Evolutionary conservation across 345 rosid genomes (phyloP), one percentile per base, ranked within the genome.

Genomic region (Aquilaria sinensis): DNA sequence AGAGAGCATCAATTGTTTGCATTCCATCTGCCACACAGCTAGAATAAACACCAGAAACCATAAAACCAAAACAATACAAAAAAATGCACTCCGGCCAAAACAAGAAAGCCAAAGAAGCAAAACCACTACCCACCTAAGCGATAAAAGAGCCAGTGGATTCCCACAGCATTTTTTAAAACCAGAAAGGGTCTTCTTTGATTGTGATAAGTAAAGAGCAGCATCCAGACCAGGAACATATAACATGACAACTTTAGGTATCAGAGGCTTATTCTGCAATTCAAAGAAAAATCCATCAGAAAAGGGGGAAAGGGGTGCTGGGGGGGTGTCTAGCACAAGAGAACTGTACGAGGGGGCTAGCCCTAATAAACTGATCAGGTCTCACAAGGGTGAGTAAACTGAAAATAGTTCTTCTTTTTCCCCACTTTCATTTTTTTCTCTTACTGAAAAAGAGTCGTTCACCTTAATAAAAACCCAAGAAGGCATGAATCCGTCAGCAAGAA

Each of bases 221-320:
- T 88, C 99, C 65, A 94, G 78, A 58, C 99, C 96, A 74, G 99
- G 99, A 61, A 88, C 77, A 72, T 88, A 90, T 43, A 90, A 85
- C 95, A 90, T 58, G 47, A 84, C 91, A 77, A 94, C 99, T 67
- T 94, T 94, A 1, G 88, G 91, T 61, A 94, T 86, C 65, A 94
- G 74, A 62, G 96, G 96, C 77, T 77, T 94, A 77, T 94, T 90
- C 99, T 94, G 87, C 81, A 83, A 68, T 74, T 54, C 58, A 57
- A 14, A 57, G 9, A 53, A 68, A 65, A 41, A 16, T 12, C 67
- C 12, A 56, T 64, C 50, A 56, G 34, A 53, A 41, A 58, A 5
- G 23, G 23, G 23, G 23, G 23, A 23, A 23, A 23, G 23, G 23
- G 23, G 23, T 23, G 23, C 1, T 23, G 23, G 23, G 23, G 23